These are phyloP conservation scores for Oryza meyeriana DNA, from an alignment of 176 grass and related monocot species.

Conservation along the genomic window DNA sequence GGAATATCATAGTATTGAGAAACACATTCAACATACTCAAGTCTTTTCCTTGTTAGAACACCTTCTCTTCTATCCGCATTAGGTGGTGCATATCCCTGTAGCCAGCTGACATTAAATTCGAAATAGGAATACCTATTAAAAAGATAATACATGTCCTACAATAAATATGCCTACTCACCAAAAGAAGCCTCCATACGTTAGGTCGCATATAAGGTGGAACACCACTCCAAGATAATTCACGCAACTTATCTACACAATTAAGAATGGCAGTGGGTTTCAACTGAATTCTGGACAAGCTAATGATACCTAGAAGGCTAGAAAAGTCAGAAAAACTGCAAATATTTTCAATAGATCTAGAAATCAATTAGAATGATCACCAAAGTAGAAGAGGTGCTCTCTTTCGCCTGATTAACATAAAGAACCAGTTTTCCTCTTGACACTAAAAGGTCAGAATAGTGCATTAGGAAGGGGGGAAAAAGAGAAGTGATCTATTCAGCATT, in stretches of 20 bases:
- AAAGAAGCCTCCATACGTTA: constrained; percentile 94
- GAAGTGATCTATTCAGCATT: too few relatives aligned
- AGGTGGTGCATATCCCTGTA: constrained; percentile 97
- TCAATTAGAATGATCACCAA: too few relatives aligned
- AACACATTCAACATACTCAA: constrained; percentile 96
- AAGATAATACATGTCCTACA: neutral
- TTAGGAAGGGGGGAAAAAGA: too few relatives aligned
- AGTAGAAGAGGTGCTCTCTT: too few relatives aligned
- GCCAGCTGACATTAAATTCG: constrained; percentile 82
- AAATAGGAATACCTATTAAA: constrained; percentile 36
- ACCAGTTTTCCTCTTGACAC: too few relatives aligned
- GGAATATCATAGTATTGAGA: constrained; percentile 94
- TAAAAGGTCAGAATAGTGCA: too few relatives aligned
- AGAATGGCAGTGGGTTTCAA: constrained; percentile 17
- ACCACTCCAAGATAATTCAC: constrained; percentile 96
- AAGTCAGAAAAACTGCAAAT: neutral
- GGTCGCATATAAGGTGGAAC: constrained; percentile 98
- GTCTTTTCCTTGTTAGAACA: constrained; percentile 90
- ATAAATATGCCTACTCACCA: constrained; percentile 47
- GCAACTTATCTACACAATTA: constrained; percentile 74
- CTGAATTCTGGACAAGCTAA: neutral
- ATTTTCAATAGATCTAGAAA: too few relatives aligned
- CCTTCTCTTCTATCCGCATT: constrained; percentile 88
- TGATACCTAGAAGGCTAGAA: neutral
- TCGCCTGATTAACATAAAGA: too few relatives aligned